Conservation (phyloP, 225 moss, liverwort and hornwort genomes). For the Sphagnum tenellum region DNA sequence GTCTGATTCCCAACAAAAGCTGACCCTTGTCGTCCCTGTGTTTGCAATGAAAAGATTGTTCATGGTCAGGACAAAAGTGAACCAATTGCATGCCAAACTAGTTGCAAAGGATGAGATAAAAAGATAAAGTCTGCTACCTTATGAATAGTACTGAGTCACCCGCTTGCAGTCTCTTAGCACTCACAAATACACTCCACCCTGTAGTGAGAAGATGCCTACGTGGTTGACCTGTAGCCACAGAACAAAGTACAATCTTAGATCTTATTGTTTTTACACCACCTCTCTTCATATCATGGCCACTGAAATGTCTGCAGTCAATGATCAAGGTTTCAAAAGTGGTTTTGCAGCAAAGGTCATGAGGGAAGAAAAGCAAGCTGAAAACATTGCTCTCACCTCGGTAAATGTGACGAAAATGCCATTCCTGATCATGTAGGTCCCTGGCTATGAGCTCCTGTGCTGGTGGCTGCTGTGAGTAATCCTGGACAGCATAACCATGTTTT, state of each 20-base stretch:
- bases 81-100: too few relatives aligned
- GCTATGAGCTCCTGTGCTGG: slow-evolving; percentile 85
- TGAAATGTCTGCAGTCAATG: too few relatives aligned
- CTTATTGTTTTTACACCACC: neutral
- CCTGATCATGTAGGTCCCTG: slow-evolving; percentile 74
- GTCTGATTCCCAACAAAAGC: slow-evolving; percentile 84
- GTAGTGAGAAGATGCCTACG: slow-evolving; percentile 46
- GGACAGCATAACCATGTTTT: neutral
- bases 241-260: neutral
- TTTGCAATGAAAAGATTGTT: too few relatives aligned
- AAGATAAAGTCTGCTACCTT: slow-evolving; percentile 10
- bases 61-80: too few relatives aligned
- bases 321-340: too few relatives aligned
- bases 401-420: slow-evolving; percentile 89
- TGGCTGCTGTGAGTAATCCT: slow-evolving; percentile 66
- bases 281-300: neutral
- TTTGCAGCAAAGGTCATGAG: too few relatives aligned
- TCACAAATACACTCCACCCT: slow-evolving; percentile 54
- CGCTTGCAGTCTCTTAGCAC: slow-evolving; percentile 46
- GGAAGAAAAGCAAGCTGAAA: neutral
- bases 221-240: slow-evolving; percentile 31
- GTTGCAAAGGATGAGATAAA: too few relatives aligned
- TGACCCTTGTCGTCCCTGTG: slow-evolving; percentile 91
- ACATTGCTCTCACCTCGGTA: slow-evolving; percentile 42
- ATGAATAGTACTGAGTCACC: slow-evolving; percentile 53